Conservation (phyloP, 2,329 filamentous ascomycete species). For the Xylaria sp. region DNA sequence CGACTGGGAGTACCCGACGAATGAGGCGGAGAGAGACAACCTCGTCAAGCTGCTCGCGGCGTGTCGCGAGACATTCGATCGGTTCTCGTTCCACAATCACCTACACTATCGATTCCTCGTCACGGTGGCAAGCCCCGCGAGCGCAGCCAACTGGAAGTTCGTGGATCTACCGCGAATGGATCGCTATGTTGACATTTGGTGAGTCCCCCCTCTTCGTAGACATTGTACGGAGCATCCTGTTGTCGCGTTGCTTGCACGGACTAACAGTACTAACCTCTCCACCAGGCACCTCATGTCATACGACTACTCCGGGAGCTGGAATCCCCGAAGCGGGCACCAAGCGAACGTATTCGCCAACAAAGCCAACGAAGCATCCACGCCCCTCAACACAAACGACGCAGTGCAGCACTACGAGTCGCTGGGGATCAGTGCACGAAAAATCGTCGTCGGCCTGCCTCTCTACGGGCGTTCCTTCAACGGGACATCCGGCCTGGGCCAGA, state of each 20-base stretch:
- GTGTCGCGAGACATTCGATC: constrained; percentile 53
- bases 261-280: constrained; percentile 4
- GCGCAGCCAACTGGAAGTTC: constrained; percentile 59
- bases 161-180: constrained; percentile 67
- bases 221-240: too few relatives aligned
- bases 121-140: constrained; percentile 63
- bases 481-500: constrained; percentile 73
- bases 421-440: constrained; percentile 71
- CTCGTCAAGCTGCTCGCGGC: constrained; percentile 57
- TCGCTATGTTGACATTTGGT: constrained; percentile 67
- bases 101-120: constrained; percentile 60
- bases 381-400: constrained; percentile 74
- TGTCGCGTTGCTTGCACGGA: neutral
- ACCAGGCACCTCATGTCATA: constrained; percentile 72
- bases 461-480: constrained; percentile 81
- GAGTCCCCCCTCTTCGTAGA: too few relatives aligned
- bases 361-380: constrained; percentile 67
- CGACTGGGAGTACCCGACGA: constrained; percentile 66
- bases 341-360: constrained; percentile 72
- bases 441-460: constrained; percentile 80
- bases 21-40: constrained; percentile 53
- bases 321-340: constrained; percentile 70
- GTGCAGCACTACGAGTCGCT: constrained; percentile 70
- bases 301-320: constrained; percentile 77
- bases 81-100: constrained; percentile 45